Conservation (phyloP, 2,329 filamentous ascomycete species). For the Fusarium domesticum region DNA sequence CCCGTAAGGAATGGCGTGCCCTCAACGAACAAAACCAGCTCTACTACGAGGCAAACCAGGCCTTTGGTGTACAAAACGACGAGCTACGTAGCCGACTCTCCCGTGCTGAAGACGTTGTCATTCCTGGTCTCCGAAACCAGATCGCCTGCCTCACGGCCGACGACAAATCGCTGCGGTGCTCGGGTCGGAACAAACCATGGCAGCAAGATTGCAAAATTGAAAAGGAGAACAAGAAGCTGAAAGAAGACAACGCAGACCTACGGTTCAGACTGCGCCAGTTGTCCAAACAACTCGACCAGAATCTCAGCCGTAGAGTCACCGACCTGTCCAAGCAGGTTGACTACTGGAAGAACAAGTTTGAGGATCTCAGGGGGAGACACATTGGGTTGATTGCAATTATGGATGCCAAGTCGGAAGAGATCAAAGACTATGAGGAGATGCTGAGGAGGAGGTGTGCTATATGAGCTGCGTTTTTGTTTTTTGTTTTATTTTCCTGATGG, state of each 20-base stretch:
- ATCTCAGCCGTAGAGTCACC: slow-evolving; percentile 31
- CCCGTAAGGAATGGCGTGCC: slow-evolving; percentile 37
- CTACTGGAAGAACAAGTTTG: slow-evolving; percentile 35
- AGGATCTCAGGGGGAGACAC: slow-evolving; percentile 27
- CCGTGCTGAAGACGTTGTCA: slow-evolving; percentile 32
- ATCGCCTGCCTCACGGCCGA: slow-evolving; percentile 37
- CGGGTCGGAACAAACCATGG: slow-evolving; percentile 28
- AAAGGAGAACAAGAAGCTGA: slow-evolving; percentile 37
- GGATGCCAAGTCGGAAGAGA: slow-evolving; percentile 33
- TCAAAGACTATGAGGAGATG: slow-evolving; percentile 36
- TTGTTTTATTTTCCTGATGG: neutral
- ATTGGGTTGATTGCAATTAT: slow-evolving; percentile 30
- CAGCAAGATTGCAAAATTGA: slow-evolving; percentile 36
- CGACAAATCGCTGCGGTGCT: slow-evolving; percentile 37
- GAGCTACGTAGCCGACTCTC: slow-evolving; percentile 37
- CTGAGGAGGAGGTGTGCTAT: slow-evolving; percentile 30
- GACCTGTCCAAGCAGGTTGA: slow-evolving; percentile 35
- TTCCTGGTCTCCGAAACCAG: slow-evolving; percentile 39
- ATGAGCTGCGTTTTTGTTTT: slow-evolving; percentile 22
- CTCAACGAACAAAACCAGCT: slow-evolving; percentile 37
- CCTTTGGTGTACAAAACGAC: slow-evolving; percentile 33
- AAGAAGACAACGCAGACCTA: slow-evolving; percentile 37
- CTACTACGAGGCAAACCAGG: slow-evolving; percentile 36
- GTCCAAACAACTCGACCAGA: slow-evolving; percentile 33
- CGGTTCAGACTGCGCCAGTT: slow-evolving; percentile 34